Evolutionary conservation across 2,329 filamentous ascomycete species (phyloP).

Genomic region (Didymella lethalis): DNA sequence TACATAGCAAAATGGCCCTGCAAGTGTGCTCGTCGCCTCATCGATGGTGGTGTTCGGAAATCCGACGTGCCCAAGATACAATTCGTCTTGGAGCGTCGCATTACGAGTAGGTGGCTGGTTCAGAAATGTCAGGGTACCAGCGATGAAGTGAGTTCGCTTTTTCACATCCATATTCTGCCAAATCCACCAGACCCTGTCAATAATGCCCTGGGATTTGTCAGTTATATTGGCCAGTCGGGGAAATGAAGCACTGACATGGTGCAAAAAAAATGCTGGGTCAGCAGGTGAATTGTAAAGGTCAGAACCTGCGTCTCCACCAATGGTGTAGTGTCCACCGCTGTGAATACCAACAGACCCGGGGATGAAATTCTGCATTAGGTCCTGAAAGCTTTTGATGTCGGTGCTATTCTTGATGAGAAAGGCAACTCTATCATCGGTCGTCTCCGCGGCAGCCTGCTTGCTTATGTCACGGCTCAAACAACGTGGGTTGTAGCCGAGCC

Average conservation of each 20-base stretch:
- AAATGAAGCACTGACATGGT: constrained; percentile 43
- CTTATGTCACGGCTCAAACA: constrained; percentile 47
- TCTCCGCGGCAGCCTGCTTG: constrained; percentile 28
- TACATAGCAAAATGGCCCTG: constrained; percentile 56
- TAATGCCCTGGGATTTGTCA: constrained; percentile 36
- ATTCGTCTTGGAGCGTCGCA: constrained; percentile 19
- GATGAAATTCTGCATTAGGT: not conserved
- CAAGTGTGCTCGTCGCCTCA: constrained; percentile 53
- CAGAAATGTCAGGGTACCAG: constrained; percentile 54
- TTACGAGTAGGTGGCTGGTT: constrained; percentile 34
- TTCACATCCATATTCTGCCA: constrained; percentile 56
- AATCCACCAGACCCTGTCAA: constrained; percentile 58
- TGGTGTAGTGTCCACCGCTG: constrained; percentile 53
- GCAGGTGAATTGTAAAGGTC: constrained; percentile 54
- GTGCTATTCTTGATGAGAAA: constrained; percentile 1
- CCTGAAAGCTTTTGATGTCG: constrained; percentile 5
- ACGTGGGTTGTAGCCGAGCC: constrained; percentile 37
- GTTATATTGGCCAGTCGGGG: not conserved
- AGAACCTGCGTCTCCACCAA: constrained; percentile 53
- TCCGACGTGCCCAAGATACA: constrained; percentile 21
- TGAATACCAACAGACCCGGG: constrained; percentile 49
- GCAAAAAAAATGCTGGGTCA: constrained; percentile 46
- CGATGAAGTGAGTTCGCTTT: constrained; percentile 48
- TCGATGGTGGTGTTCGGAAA: constrained; percentile 39
- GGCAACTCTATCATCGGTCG: not conserved